These are phyloP conservation scores for Beverwykella pulmonaria DNA, from an alignment of 495 filamentous ascomycete species.

Conservation along the genomic window DNA sequence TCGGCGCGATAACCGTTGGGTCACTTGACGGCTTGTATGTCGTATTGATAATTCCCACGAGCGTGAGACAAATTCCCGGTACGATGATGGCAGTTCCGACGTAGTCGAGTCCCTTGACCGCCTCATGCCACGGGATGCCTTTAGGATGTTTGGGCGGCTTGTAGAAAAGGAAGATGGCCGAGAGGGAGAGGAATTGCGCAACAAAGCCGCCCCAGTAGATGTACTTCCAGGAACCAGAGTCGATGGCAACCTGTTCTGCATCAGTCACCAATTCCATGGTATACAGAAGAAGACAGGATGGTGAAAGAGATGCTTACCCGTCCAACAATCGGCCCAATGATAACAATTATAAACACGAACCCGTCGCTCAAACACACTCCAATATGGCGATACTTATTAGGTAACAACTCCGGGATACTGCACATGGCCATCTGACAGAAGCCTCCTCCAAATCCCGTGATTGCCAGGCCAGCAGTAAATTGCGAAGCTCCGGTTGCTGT, in stretches of 20 bases:
- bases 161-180: constrained; percentile 32
- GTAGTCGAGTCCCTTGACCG: constrained; percentile 41
- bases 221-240: constrained; percentile 34
- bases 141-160: constrained; percentile 43
- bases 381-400: constrained; percentile 39
- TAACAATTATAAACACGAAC: constrained; percentile 35
- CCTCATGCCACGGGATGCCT: constrained; percentile 42
- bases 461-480: constrained; percentile 39
- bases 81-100: constrained; percentile 41
- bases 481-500: constrained; percentile 28
- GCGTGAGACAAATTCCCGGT: constrained; percentile 44
- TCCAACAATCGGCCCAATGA: constrained; percentile 37
- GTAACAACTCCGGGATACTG: constrained; percentile 35
- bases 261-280: too few relatives aligned
- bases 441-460: constrained; percentile 42
- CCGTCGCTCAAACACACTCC: constrained; percentile 35
- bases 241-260: constrained; percentile 26
- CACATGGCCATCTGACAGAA: constrained; percentile 40
- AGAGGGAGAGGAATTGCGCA: constrained; percentile 33
- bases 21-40: constrained; percentile 32
- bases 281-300: background rate
- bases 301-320: constrained; percentile 9
- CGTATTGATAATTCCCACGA: constrained; percentile 44
- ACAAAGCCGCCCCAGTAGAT: constrained; percentile 40
- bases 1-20: constrained; percentile 28